Evolutionary conservation across 371 early-diverging fungal genomes (phyloP), one percentile per base, ranked within the genome.

Genomic region (Mortierella sp.): DNA sequence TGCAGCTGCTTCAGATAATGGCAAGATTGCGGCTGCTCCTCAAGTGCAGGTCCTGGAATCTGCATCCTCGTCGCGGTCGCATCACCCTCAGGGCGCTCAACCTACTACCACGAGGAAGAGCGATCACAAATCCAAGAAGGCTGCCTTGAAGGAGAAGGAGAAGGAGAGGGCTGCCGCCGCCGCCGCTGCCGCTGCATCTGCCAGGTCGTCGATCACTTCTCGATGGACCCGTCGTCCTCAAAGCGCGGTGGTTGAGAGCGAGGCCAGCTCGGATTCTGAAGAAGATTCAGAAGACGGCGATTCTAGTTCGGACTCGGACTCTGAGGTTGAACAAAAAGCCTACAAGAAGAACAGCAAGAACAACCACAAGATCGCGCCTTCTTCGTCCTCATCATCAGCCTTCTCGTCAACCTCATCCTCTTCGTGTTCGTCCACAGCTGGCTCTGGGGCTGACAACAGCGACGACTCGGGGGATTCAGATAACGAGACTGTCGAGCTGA

Each of bases 401-500:
- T 73, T 73, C 19, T 68, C 80, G 38, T 80, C 79, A 47, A 60
- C 57, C 6, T 48, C 65, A 13, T 77, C 75, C 47, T 54, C 55
- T 8, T 31, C 72, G 19, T 48, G 38, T 42, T 54, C 76, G 42
- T 70, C 76, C 21, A 70, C 72, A 14, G 72, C 73, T 21, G 55
- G 72, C n/a, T 54, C 44, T 34, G 72, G 63, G 31, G 63, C 81
- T 42, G 79, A 77, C 54, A 76, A 77, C 54, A 76, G 70, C 13
- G 71, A 70, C 21, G 71, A 60, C 8, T 75, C 74, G 44, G 42
- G 42, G 42, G 84, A 77, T 72, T 70, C 65, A 3, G 74, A 77
- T 21, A 73, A 80, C 24, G 76, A 70, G 55, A 70, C 79, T 26
- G 72, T 84, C 58, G 80, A 80, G 44, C 65, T 83, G 75, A 78